phyloP scores from a whole-genome alignment of 208 protist genomes.

The Acanthamoeba quina region DNA sequence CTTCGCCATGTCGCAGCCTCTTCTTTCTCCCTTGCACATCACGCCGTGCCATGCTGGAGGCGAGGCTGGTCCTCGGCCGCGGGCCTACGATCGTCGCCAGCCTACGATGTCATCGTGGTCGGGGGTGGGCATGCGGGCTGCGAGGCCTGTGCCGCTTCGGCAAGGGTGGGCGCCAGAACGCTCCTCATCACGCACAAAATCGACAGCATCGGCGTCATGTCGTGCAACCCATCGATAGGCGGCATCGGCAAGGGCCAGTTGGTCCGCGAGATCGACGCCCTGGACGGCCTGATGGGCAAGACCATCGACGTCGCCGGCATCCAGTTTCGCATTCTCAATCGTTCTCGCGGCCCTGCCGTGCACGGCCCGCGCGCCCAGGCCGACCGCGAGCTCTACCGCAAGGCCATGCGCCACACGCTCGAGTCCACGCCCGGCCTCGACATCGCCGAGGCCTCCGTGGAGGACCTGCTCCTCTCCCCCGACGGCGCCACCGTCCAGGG shows the following conservation, averaged over 20 bases:
- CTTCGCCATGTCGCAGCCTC: neutral
- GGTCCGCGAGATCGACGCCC: conserved; percentile 93
- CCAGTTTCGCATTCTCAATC: conserved; percentile 92
- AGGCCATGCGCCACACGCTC: conserved; percentile 73
- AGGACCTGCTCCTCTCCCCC: conserved; percentile 85
- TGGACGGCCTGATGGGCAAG: conserved; percentile 92
- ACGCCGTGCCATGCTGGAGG: neutral
- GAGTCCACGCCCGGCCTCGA: conserved; percentile 72
- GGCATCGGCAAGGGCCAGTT: conserved; percentile 94
- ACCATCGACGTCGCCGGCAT: conserved; percentile 90
- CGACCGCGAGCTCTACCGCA: conserved; percentile 88
- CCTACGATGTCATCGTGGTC: conserved; percentile 82
- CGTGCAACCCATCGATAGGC: conserved; percentile 95
- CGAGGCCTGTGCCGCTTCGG: conserved; percentile 90
- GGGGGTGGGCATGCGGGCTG: conserved; percentile 94
- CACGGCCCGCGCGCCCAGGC: conserved; percentile 88
- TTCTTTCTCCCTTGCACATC: neutral
- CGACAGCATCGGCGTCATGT: conserved; percentile 92
- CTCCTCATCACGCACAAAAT: conserved; percentile 91
- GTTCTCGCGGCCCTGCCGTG: conserved; percentile 89
- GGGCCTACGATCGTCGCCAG: neutral
- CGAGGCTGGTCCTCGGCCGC: neutral
- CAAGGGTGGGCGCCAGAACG: conserved; percentile 88
- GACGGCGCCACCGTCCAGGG: conserved; percentile 5
- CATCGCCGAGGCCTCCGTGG: conserved; percentile 82